phyloP scores from a whole-genome alignment of 495 filamentous ascomycete species.

The Elasticomyces elasticus region DNA sequence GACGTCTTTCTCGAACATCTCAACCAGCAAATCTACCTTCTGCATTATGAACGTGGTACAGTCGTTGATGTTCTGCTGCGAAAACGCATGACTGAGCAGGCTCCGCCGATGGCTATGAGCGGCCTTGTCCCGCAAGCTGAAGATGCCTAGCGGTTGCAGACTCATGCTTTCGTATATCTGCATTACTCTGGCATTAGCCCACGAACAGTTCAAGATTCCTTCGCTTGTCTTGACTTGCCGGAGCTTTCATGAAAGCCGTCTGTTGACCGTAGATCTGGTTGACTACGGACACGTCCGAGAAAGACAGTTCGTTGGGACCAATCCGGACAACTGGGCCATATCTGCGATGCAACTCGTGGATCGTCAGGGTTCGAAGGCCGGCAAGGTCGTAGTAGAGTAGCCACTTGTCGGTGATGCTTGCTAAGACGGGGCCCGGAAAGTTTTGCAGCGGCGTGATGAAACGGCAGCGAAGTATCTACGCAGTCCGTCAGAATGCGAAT shows the following conservation, averaged over 20 bases:
- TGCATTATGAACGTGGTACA: background rate
- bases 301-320: background rate
- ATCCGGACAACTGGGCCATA: background rate
- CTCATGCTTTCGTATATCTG: background rate
- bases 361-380: background rate
- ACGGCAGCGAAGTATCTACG: background rate
- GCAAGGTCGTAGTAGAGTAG: background rate
- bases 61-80: background rate
- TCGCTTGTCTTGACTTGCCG: background rate
- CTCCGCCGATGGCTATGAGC: background rate
- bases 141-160: background rate
- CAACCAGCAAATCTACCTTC: background rate
- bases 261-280: background rate
- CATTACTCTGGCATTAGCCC: too few species aligned
- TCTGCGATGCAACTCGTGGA: background rate
- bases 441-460: background rate
- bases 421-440: background rate
- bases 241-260: background rate
- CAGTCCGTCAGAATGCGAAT: background rate
- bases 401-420: background rate
- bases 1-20: background rate
- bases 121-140: background rate
- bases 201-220: too few species aligned
- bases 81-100: background rate
- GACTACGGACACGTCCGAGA: background rate